These are phyloP conservation scores for Alternaria sp. DNA, from an alignment of 2,329 filamentous ascomycete genomes.

Conservation along the genomic window DNA sequence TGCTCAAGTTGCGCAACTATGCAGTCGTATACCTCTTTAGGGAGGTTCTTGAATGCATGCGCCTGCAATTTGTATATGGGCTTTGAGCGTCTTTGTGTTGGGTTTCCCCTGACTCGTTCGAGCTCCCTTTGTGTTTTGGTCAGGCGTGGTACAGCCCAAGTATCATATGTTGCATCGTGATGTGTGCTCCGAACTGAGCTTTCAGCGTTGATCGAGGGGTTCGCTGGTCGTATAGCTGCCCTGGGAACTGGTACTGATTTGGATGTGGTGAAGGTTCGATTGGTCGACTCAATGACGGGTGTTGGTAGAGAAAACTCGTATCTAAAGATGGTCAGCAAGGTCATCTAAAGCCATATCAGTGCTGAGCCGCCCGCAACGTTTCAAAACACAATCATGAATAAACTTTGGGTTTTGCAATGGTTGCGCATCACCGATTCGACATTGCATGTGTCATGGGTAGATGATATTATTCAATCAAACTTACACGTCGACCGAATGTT, in stretches of 20 bases:
- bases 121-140: slow-evolving; percentile 53
- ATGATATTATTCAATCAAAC: background rate
- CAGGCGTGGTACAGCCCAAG: slow-evolving; percentile 31
- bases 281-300: slow-evolving; percentile 5
- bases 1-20: slow-evolving; percentile 62
- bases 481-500: slow-evolving; percentile 13
- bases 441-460: background rate
- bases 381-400: background rate
- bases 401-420: background rate
- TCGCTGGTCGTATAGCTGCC: slow-evolving; percentile 7
- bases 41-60: slow-evolving; percentile 58
- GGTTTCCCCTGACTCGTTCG: slow-evolving; percentile 43
- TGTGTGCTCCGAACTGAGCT: slow-evolving; percentile 1
- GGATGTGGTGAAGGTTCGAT: slow-evolving; percentile 10
- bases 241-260: slow-evolving; percentile 11
- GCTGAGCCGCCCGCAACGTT: background rate
- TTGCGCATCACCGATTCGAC: background rate
- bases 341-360: background rate
- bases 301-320: slow-evolving; percentile 21
- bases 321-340: slow-evolving; percentile 13
- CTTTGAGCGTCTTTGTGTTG: slow-evolving; percentile 43
- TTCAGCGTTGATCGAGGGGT: slow-evolving; percentile 1
- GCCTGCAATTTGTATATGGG: slow-evolving; percentile 31
- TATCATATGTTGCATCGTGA: slow-evolving; percentile 6
- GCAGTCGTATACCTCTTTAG: slow-evolving; percentile 63